A percentile compares a stretch with the other conserved stretches of the same genome.
Conservation (phyloP, 2,329 filamentous ascomycete genomes). For the Arthrobotrys pseudoclavata region DNA sequence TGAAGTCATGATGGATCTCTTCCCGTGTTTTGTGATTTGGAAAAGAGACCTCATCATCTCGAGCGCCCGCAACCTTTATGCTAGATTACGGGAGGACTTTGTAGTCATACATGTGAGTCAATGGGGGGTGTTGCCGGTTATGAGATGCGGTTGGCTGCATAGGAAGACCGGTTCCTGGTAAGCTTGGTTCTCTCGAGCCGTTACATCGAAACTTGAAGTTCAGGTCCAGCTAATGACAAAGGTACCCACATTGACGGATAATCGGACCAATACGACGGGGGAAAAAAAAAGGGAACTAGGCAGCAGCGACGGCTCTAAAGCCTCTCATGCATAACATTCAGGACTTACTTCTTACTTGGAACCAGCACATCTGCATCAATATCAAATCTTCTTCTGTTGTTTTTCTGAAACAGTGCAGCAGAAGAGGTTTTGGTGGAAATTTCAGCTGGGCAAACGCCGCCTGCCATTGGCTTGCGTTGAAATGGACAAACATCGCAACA, state of each 20-base stretch:
- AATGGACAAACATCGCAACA: slow-evolving; percentile 6
- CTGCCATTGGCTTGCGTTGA: slow-evolving; percentile 2
- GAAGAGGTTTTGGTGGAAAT: slow-evolving; percentile 23
- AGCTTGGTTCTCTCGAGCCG: slow-evolving; percentile 7
- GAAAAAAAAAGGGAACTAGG: slow-evolving; percentile 36
- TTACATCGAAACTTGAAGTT: slow-evolving; percentile 22
- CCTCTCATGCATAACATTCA: slow-evolving; percentile 33
- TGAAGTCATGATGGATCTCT: slow-evolving; percentile 59
- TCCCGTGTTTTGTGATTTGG: slow-evolving; percentile 37
- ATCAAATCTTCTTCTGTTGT: slow-evolving; percentile 30
- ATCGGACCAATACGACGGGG: slow-evolving; percentile 39
- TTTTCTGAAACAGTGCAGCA: slow-evolving; percentile 24
- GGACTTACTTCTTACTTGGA: slow-evolving; percentile 22
- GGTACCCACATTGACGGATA: slow-evolving; percentile 41
- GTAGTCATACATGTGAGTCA: slow-evolving; percentile 54
- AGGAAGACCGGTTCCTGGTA: slow-evolving; percentile 23
- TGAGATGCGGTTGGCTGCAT: slow-evolving; percentile 35
- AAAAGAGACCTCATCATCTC: slow-evolving; percentile 52
- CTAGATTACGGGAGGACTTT: slow-evolving; percentile 14
- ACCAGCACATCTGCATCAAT: slow-evolving; percentile 33
- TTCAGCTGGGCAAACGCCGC: slow-evolving; percentile 16
- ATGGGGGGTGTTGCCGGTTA: slow-evolving; percentile 27
- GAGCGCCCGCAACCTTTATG: slow-evolving; percentile 24
- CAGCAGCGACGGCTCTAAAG: slow-evolving; percentile 39
- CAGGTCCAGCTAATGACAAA: slow-evolving; percentile 23